Evolutionary conservation across 2,329 filamentous ascomycete species (phyloP), one percentile per base, ranked within the genome.

Genomic region (Graphiopsis chlorocephala): DNA sequence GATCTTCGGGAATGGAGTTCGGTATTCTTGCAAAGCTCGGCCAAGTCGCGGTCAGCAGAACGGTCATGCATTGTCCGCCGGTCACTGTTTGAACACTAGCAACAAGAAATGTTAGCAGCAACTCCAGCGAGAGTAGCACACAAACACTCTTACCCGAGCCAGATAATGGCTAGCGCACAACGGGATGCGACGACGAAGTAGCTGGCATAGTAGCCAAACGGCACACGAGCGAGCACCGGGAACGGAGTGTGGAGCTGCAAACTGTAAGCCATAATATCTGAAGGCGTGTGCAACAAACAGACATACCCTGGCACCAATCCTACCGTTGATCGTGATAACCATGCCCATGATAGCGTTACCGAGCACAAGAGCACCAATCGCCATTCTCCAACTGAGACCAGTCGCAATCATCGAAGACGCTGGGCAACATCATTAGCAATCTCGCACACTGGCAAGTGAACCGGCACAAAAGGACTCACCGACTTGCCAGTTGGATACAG

Each of bases 381-480:
- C 83, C 71, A 87, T 84, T 57, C 80, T 79, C 79, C 84, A 87
- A 66, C 78, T 82, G 25, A 87, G 77, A 1, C 85, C 84, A 33
- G 83, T 79, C 4, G 80, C 77, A n/a, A 84, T 75, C 66, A 84
- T 82, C 62, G 79, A 79, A 28, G 78, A 79, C 5, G 81, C 82
- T 59, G 17, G 2, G 26, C 38, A 23, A 5, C 3, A 33, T 31
- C 79, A 20, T 52, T 33, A 53, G 53, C 7, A 14, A 33, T 17
- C 12, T 1, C 7, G 8, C 12, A 31, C 8, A 20, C 15, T 14
- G 14, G 26, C n/a, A 31, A 23, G 28, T 10, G 12, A n/a, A 4
- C 38, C 25, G 38, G 29, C 33, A 42, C 29, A 68, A 72, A n/a
- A n/a, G n/a, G 63, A 63, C 73, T 72, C 73, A 59, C 56, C 56